Base-by-base conservation (phyloP, 257 asterid species). In the Plectranthus barbatus region DNA sequence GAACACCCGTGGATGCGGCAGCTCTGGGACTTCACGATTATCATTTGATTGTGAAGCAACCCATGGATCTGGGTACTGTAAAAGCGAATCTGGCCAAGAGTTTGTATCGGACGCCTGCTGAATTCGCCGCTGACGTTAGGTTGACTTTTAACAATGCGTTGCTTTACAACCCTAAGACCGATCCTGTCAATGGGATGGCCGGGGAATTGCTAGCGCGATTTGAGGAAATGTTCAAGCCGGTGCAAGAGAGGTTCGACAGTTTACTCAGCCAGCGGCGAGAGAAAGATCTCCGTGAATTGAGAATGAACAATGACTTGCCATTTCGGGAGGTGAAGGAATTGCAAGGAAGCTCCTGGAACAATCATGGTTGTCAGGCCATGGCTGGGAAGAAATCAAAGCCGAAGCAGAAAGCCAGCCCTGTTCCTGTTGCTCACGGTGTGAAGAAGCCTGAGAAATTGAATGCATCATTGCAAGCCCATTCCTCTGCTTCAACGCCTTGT, bases 41-140 rank as follows among this genome's bases (percentile, higher is more conserved):
- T 66, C 97, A 90, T 57, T 68, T 62, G 74, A 93, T 93, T 74
- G 90, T 93, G 58, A 85, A 87, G 80, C 70, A 83, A 41, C 99
- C 97, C 4, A 87, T 90, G 99, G 99, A 93, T 84, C 86, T 93
- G 47, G 97, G 99, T 1, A 82, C 97, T 19, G 97, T 90, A 5
- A 87, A 82, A 60, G 50, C 83, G 5, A 93, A 93, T 76, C 69
- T 90, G 1, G 68, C 79, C 4, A 84, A 80, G 60, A 74, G 74
- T 46, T 6, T 75, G 44, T 93, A 90, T 42, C 50, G 59, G 6
- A 63, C 88, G 8, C 96, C 96, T 0, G 17, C 48, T 23, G 95
- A 90, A 36, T 90, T 93, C 46, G 95, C 99, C 0, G 80, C 83
- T 0, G 97, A 93, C 42, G 80, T 93, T 51, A 79, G 96, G 74